phyloP scores from a whole-genome alignment of 805 yeast genomes.

The Maudiozyma turicensis region DNA sequence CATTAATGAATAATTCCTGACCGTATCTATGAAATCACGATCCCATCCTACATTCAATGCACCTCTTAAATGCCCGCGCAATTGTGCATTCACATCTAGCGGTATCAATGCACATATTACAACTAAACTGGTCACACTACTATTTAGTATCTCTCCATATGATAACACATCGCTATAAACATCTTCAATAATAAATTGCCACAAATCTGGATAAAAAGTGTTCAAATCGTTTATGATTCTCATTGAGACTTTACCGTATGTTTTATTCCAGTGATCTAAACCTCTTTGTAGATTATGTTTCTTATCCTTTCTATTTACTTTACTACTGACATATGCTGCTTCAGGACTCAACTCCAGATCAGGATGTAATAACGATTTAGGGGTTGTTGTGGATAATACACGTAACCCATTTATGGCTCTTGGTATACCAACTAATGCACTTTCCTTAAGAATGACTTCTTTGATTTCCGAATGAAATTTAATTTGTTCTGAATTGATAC shows the following conservation, averaged over 20 bases:
- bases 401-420: constrained; percentile 70
- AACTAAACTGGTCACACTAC: constrained; percentile 62
- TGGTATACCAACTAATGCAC: constrained; percentile 75
- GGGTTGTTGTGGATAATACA: constrained; percentile 53
- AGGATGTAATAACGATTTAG: constrained; percentile 30
- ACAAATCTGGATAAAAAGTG: constrained; percentile 74
- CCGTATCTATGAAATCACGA: constrained; percentile 45
- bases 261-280: constrained; percentile 52
- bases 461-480: constrained; percentile 44
- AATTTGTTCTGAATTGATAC: neutral
- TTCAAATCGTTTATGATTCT: constrained; percentile 58
- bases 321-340: neutral
- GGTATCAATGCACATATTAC: constrained; percentile 74
- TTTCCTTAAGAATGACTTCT: constrained; percentile 66
- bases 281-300: constrained; percentile 36
- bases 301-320: neutral
- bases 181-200: constrained; percentile 58
- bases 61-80: constrained; percentile 81
- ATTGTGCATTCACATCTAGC: constrained; percentile 86
- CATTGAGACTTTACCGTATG: constrained; percentile 62
- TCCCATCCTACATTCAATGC: constrained; percentile 71
- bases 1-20: constrained; percentile 53
- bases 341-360: neutral
- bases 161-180: constrained; percentile 72
- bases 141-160: constrained; percentile 46